phyloP scores from a whole-genome alignment of 768 basidiomycete species.

The Cantharellus anzutake region DNA sequence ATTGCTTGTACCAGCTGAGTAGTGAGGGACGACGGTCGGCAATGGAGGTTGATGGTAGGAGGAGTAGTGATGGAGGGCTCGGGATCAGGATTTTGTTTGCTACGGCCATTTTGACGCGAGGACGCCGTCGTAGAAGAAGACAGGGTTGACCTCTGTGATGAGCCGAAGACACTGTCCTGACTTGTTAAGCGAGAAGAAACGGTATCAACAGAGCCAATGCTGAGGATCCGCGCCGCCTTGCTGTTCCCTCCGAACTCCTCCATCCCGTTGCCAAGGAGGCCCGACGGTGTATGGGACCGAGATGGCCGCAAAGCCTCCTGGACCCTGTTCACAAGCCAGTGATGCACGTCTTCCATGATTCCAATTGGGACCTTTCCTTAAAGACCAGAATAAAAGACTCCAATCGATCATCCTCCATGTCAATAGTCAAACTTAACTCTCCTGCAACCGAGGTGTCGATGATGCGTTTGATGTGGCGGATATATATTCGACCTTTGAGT shows the following conservation, averaged over 20 bases:
- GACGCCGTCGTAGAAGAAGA: conserved; percentile 38
- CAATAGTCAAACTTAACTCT: conserved; percentile 87
- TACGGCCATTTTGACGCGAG: not conserved
- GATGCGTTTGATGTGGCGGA: conserved; percentile 83
- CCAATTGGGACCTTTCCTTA: conserved; percentile 73
- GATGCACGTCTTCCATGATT: conserved; percentile 76
- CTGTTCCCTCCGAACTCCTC: conserved; percentile 7
- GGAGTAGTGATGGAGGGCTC: not conserved
- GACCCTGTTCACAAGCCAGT: conserved; percentile 35
- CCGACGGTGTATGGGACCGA: conserved; percentile 3
- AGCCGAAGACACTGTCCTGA: conserved; percentile 42
- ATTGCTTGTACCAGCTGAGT: conserved; percentile 57
- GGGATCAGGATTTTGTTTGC: not conserved
- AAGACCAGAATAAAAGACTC: conserved; percentile 95
- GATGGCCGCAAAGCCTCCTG: not conserved
- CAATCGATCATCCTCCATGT: conserved; percentile 88
- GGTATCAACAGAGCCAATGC: conserved; percentile 50
- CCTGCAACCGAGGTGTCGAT: conserved; percentile 57
- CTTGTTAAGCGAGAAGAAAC: conserved; percentile 11
- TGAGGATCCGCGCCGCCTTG: conserved; percentile 32
- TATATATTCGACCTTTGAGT: conserved; percentile 88
- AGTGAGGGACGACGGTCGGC: conserved; percentile 45
- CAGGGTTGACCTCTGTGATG: conserved; percentile 37
- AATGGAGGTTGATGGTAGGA: conserved; percentile 14
- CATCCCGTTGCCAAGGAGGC: conserved; percentile 5